phyloP scores from a whole-genome alignment of 176 grass and related monocot genomes.

The Cenchrus fungigraminus region DNA sequence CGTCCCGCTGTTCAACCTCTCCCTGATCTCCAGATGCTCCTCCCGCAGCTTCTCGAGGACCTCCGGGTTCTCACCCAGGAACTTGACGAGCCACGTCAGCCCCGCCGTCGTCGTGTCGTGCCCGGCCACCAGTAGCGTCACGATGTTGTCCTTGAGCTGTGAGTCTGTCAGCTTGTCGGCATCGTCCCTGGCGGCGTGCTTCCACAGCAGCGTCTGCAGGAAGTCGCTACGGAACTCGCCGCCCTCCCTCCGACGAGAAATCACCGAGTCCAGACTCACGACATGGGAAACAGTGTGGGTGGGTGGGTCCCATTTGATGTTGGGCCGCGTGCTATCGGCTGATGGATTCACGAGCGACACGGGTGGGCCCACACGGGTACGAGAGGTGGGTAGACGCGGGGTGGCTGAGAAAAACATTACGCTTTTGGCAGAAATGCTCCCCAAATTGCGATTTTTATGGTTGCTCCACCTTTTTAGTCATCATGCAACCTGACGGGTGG shows the following conservation, averaged over 20 bases:
- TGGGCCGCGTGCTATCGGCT: too few relatives aligned
- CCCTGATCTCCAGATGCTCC: constrained; percentile 58
- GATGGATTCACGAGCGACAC: too few relatives aligned
- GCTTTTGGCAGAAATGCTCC: too few relatives aligned
- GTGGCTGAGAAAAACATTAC: too few relatives aligned
- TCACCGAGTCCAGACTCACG: constrained; percentile 53
- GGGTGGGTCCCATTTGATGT: too few relatives aligned
- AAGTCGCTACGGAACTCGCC: constrained; percentile 52
- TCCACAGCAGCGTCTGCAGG: constrained; percentile 63
- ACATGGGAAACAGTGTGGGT: too few relatives aligned
- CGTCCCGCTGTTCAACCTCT: not conserved
- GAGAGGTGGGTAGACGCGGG: too few relatives aligned
- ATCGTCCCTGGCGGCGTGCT: constrained; percentile 37
- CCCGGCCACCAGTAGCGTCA: constrained; percentile 70
- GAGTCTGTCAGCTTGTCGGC: constrained; percentile 59
- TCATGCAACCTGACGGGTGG: too few relatives aligned
- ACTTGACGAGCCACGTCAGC: constrained; percentile 73
- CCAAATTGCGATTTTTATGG: too few relatives aligned
- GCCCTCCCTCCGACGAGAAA: constrained; percentile 45
- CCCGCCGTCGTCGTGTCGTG: constrained; percentile 73
- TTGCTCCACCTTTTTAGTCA: too few relatives aligned
- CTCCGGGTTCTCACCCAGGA: constrained; percentile 64
- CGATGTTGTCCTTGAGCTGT: constrained; percentile 81
- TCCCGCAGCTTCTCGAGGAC: constrained; percentile 56
- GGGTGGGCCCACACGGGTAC: too few relatives aligned